Conservation (phyloP, 106 monocot genomes). For the Posidonia australis region DNA sequence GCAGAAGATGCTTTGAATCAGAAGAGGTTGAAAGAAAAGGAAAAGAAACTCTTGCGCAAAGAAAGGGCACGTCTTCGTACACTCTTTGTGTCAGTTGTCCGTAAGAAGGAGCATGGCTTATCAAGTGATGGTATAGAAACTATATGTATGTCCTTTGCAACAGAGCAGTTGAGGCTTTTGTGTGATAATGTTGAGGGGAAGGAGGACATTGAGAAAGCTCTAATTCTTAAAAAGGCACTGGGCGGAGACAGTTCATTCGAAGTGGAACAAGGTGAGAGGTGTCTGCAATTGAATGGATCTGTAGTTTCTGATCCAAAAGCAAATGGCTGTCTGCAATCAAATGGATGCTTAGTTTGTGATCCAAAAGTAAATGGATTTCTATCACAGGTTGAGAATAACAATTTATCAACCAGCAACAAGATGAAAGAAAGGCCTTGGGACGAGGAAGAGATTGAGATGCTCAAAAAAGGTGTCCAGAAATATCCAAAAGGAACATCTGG, state of each 20-base stretch:
- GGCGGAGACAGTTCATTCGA: neutral
- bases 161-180: slow-evolving; percentile 40
- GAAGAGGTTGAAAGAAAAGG: slow-evolving; percentile 81
- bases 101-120: slow-evolving; percentile 20
- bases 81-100: slow-evolving; percentile 31
- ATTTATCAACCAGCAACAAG: slow-evolving; percentile 25
- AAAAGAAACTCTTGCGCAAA: slow-evolving; percentile 78
- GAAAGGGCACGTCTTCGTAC: slow-evolving; percentile 62
- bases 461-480: slow-evolving; percentile 77
- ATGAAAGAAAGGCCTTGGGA: slow-evolving; percentile 86
- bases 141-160: slow-evolving; percentile 53
- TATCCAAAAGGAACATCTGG: slow-evolving; percentile 89
- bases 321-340: no score
- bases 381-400: slow-evolving; percentile 4
- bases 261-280: no score
- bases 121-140: slow-evolving; percentile 58
- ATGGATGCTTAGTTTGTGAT: slow-evolving; percentile 9
- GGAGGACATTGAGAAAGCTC: slow-evolving; percentile 38
- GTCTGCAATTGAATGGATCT: no score
- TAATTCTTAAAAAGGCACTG: slow-evolving; percentile 37
- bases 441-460: slow-evolving; percentile 84
- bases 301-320: no score
- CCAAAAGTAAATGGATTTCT: slow-evolving; percentile 14
- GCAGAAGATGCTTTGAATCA: slow-evolving; percentile 65
- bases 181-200: slow-evolving; percentile 46